These are phyloP conservation scores for Kodamaea jinghongensis DNA, from an alignment of 805 yeast genomes.

Conservation along the genomic window DNA sequence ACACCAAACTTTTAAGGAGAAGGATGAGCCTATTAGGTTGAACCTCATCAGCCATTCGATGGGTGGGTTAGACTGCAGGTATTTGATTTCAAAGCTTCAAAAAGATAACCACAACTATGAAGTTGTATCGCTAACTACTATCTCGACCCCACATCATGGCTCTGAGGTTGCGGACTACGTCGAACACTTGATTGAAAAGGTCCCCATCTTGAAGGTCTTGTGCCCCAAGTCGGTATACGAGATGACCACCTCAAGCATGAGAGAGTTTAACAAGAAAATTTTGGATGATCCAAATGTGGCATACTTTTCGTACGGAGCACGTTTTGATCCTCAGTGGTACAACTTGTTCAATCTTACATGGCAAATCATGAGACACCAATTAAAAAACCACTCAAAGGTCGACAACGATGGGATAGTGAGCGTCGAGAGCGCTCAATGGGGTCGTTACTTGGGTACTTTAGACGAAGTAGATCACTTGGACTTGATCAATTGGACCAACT, in stretches of 20 bases:
- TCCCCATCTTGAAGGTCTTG: slow-evolving; percentile 14
- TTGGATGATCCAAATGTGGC: slow-evolving; percentile 57
- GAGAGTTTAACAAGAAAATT: slow-evolving; percentile 51
- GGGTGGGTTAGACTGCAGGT: slow-evolving; percentile 91
- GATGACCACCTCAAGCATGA: slow-evolving; percentile 55
- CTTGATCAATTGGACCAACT: slow-evolving; percentile 77
- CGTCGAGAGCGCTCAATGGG: slow-evolving; percentile 78
- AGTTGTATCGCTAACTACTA: slow-evolving; percentile 75
- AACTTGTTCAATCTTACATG: slow-evolving; percentile 64
- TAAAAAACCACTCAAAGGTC: slow-evolving; percentile 7
- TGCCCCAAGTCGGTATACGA: slow-evolving; percentile 51
- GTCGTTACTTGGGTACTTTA: slow-evolving; percentile 74
- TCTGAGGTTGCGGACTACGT: slow-evolving; percentile 77
- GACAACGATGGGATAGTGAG: slow-evolving; percentile 76
- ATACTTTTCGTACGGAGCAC: slow-evolving; percentile 84
- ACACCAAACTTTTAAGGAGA: slow-evolving; percentile 5
- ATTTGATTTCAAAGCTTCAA: slow-evolving; percentile 56
- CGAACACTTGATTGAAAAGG: slow-evolving; percentile 29
- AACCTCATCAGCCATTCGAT: slow-evolving; percentile 86
- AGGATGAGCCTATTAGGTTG: slow-evolving; percentile 43
- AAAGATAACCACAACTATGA: slow-evolving; percentile 44
- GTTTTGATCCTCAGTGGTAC: slow-evolving; percentile 58
- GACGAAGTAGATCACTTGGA: slow-evolving; percentile 82
- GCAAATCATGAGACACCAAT: slow-evolving; percentile 47
- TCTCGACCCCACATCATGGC: slow-evolving; percentile 88